Base-by-base conservation (phyloP, 208 protist genomes). In the Trypanosoma conorhini region DNA sequence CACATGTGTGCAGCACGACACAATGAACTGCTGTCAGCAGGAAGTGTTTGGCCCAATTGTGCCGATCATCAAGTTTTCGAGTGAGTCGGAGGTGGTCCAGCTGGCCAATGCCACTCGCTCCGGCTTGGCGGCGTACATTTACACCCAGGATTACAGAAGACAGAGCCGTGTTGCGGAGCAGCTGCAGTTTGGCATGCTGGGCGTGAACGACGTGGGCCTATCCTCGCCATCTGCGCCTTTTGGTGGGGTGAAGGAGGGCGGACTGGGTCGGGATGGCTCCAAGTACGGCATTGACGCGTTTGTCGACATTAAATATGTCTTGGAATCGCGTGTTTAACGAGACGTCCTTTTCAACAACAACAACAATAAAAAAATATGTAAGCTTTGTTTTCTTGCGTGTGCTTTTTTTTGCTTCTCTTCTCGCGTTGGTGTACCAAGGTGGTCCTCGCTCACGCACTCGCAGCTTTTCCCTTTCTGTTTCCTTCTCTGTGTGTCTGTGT, bases 11-110 rank as follows among this genome's bases (percentile, higher is more conserved):
- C 66, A 76, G n/a, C 76, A 84, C 61, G 77, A 82, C 40, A 79
- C 74, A 5, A 74, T 77, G 57, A 62, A 80, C 22, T 91, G 79
- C 76, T 94, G 82, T 76, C 74, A 87, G 22, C 77, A 91, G 63
- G 94, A 98, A 79, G 67, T 96, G 24, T 98, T 98, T 76, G 96
- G 94, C 12, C 96, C 94, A 19, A 80, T 98, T 55, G 46, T 96
- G 31, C 82, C 86, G 4, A 48, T 98, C 5, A 57, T 92, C 13
- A 69, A 74, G 51, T 96, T 97, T 66, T 65, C 81, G 21, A 82
- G 62, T 19, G 91, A 94, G 60, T 80, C 82, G 69, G 89, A 94
- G 60, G 92, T 70, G 0, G 54, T 97, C 12, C 44, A 44, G 40
- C 63, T 91, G 24, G 94, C 93, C 5, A 98, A 98, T 76, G 52